Conservation (phyloP, 768 basidiomycete species). For the Pleurotus cornucopiae region DNA sequence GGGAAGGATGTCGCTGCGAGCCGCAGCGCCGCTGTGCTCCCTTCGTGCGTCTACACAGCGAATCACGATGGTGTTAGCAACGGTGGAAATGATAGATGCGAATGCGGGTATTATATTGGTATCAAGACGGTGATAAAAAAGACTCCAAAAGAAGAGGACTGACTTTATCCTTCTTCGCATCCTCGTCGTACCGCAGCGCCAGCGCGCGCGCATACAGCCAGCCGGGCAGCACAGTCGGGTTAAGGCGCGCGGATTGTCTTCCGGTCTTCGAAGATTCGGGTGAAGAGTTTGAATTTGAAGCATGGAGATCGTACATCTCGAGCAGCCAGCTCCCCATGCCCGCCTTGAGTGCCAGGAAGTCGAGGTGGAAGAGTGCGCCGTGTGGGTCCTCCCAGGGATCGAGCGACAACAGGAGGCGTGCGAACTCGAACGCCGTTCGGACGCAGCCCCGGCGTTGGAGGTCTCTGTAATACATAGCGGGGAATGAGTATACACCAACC, state of each 20-base stretch:
- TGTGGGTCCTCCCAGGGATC: conserved; percentile 91
- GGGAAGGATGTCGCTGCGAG: conserved; percentile 80
- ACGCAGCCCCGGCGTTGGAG: conserved; percentile 86
- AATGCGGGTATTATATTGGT: not conserved
- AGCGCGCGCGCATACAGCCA: conserved; percentile 73
- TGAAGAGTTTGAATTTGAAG: not conserved
- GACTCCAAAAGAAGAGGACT: no score
- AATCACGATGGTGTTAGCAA: not conserved
- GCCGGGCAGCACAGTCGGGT: conserved; percentile 69
- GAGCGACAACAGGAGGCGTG: conserved; percentile 77
- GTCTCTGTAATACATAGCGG: conserved; percentile 42
- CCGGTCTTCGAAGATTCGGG: no score
- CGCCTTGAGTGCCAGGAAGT: conserved; percentile 80
- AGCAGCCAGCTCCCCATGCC: conserved; percentile 80
- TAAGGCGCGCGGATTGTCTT: conserved; percentile 25
- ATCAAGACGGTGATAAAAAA: no score
- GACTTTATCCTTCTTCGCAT: conserved; percentile 38
- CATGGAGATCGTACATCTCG: conserved; percentile 54
- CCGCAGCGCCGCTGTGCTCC: conserved; percentile 64
- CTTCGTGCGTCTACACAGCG: conserved; percentile 40
- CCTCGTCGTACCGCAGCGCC: conserved; percentile 52
- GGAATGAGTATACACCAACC: not conserved
- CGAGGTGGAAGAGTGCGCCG: conserved; percentile 76
- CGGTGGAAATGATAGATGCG: not conserved
- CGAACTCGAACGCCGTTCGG: conserved; percentile 88